Base-by-base conservation (phyloP, 1,284 basidiomycete species). In the Sphagnurus paluster region DNA sequence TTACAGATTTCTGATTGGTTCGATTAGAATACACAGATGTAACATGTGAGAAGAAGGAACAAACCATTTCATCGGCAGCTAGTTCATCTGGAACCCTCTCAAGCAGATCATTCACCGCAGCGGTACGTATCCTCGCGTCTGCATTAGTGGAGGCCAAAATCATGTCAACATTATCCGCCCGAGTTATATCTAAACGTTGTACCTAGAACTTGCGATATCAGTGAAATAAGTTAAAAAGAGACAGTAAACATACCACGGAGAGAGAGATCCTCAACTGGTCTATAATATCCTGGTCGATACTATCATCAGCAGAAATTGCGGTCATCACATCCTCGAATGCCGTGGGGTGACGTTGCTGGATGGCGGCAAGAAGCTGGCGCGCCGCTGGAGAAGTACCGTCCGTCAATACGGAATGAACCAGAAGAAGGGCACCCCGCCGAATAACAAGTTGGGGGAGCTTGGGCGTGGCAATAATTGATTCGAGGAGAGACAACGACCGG, bases 191-290 rank as follows among this genome's bases (percentile, higher is more conserved):
- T 10, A 48, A 39, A 23, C 33, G 49, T 26, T 50, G 49, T 16
- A 52, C 37, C 42, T 54, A 8, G 16, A 17, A 42, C 35, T 20
- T 8, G 33, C n/a, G 19, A 11, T 26, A 1, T 51, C 8, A 42
- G 11, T 2, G 25, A 5, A 3, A 37, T 8, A n/a, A 26, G 23
- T 2, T 1, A 4, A 30, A 7, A 11, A 23, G 19, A 20, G n/a
- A 5, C 30, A 42, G 14, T 14, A 17, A 21, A 54, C 71, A 45
- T 57, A 83, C 83, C 48, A 79, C 60, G 13, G 81, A 75, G 19
- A 87, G 63, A 0, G 79, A 80, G 0, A 80, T 59, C 19, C 82
- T 53, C 17, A 84, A 57, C 30, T 79, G 74, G 39, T 82, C 77
- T 2, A 79, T 48, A 8, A 60, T 60, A 14, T 72, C 72, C 50